Evolutionary conservation across 352 stramenopile species (phyloP), one percentile per base, ranked within the genome.

Genomic region (Phytophthora kernoviae): DNA sequence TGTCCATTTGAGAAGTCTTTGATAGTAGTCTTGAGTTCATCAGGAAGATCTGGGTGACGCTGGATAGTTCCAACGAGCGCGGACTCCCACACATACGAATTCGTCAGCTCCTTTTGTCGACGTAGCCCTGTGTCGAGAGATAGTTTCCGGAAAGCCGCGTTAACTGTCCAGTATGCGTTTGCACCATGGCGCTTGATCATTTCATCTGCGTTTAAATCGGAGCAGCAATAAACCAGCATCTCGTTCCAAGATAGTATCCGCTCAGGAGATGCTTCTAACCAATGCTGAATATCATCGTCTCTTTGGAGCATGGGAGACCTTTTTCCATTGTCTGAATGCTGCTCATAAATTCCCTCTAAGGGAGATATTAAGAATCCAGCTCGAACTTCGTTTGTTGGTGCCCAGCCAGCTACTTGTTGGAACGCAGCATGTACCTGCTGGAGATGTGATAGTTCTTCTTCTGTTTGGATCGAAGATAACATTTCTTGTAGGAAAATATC

Each of bases 401-500:
- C 9, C 58, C 49, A 58, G 22, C 46, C 62, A 24, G 65, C 58
- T 8, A 75, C 39, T 40, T 47, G 40, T 18, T 82, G 49, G 30
- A 81, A 87, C 11, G 58, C 54, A 6, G 24, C 15, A 7, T 77
- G 64, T 0, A 76, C 54, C 17, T 48, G 33, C 24, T 81, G 55
- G 2, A 90, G 56, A 26, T 22, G 39, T 1, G 20, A 41, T 4
- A 81, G 21, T 17, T 75, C 65, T 2, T 73, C 64, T 24, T 46
- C 41, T 4, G 47, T 43, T 37, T 61, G 54, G 55, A 90, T 69
- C 3, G 76, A 72, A 1, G 56, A 46, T 42, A 88, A 17, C 43
- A 90, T 45, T 21, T 87, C 71, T 15, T 84, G 68, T n/a, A 63
- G 40, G 42, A 70, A 84, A 20, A 66, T 59, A 5, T 76, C 70